Evolutionary conservation across 768 basidiomycete species (phyloP), one percentile per base, ranked within the genome.

Genomic region (Naganishia vaughanmartiniae): DNA sequence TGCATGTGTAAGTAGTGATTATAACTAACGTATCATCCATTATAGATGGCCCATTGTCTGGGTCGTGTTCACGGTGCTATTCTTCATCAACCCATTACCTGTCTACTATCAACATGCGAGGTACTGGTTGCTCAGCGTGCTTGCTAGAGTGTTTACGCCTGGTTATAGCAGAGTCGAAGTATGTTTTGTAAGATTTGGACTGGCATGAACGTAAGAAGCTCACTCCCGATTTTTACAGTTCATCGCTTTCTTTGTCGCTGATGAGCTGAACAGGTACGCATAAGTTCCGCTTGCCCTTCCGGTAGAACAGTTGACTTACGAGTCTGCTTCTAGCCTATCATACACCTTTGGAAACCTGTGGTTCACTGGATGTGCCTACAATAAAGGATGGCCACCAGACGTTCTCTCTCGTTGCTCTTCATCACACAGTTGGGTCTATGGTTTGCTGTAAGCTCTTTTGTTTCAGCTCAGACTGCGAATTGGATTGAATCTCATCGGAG

Each of bases 141-240:
- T 89, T 21, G 85, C 84, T 19, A 86, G 87, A 66, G 85, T 93
- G 26, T 82, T 90, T 28, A 79, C 86, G 11, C 87, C 91, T 24
- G 93, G 94, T 2, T 84, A 83, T 36, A 85, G 85, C 60, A 84
- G 83, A 15, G 92, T 94, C 70, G 92, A 93, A 85, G 90, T 90
- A 73, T 67, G 85, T 56, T 4, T 51, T 63, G 19, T 54, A 21
- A 17, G 28, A 30, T 33, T 26, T 24, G 15, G 33, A 34, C 28
- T 58, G 69, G 74, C 69, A 5, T 10, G 3, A 51, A 34, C 6
- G 12, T 6, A 19, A n/a, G n/a, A 54, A 30, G 36, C 33, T 28
- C 10, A 15, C 15, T 36, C 55, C 14, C 30, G 9, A 33, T 11
- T 15, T 17, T 14, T 6, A 56, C 24, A 82, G 75, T 83, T 83